Evolutionary conservation across 2,329 filamentous ascomycete species (phyloP), one percentile per base, ranked within the genome.

Genomic region (Aspergillus bombycis): DNA sequence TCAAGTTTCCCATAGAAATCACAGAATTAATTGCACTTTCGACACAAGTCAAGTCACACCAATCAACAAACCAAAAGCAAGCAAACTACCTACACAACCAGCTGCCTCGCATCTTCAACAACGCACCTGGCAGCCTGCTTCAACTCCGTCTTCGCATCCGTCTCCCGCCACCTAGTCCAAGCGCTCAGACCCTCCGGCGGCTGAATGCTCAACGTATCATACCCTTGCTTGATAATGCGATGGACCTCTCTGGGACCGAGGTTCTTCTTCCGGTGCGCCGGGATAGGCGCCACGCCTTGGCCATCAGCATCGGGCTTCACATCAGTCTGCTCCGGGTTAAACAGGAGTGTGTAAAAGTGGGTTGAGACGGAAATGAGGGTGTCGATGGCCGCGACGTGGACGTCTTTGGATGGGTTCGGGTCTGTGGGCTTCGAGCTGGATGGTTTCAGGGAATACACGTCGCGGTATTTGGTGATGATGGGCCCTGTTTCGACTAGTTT

Each of bases 401-500:
- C 66, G 45, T 72, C 67, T 5, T 72, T 74, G 38, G 67, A 58
- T 59, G 61, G 56, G 5, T 62, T 62, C 45, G 67, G 43, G 52
- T 70, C 63, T 34, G 67, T 61, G 62, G 68, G 21, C 64, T 68
- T 72, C 21, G 66, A 63, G 4, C 63, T 45, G 5, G 65, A 38
- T 68, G 65, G 74, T 32, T 75, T 74, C 26, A 84, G 73, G 5
- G 81, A 80, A 77, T 95, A 98, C 11, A 87, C 89, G 66, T 93
- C 88, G 46, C 92, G 88, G 80, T 98, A 97, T 73, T 92, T 93
- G 36, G 85, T 81, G 26, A 98, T 85, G 14, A 92, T 86, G 56
- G 96, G 92, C 12, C 94, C 93, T 2, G 90, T 91, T 78, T 99
- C 95, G 30, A 98, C 93, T 2, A 98, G 86, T 80, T 99, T 99